Percentiles rank a stretch among this genome's conserved stretches.
phyloP scores from a whole-genome alignment of 768 basidiomycete species.

The Vararia minispora region DNA sequence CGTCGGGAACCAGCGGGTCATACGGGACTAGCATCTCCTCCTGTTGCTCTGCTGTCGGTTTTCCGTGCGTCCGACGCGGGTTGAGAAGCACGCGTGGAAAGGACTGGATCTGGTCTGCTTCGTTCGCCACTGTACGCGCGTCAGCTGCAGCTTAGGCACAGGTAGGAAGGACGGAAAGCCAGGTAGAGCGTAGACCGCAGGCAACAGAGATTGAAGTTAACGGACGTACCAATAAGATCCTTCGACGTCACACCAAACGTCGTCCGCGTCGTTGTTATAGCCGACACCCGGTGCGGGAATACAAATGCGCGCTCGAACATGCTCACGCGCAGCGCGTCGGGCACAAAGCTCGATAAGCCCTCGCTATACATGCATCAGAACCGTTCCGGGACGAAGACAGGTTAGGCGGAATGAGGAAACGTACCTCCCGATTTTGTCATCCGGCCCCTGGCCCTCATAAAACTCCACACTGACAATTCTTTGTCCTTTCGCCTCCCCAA shows the following conservation, averaged over 20 bases:
- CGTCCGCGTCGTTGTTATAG: constrained; percentile 67
- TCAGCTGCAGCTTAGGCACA: too few relatives aligned
- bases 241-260: constrained; percentile 83
- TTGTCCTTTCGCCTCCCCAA: constrained; percentile 50
- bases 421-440: constrained; percentile 66
- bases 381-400: too few relatives aligned
- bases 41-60: constrained; percentile 63
- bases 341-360: too few relatives aligned
- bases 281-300: constrained; percentile 56
- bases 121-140: constrained; percentile 53
- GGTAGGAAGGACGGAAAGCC: too few relatives aligned
- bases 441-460: constrained; percentile 63
- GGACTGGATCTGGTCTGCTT: constrained; percentile 60
- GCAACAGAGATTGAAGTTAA: neutral
- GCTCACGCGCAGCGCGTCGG: constrained; percentile 41
- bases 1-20: constrained; percentile 67
- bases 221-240: constrained; percentile 69
- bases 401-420: too few relatives aligned
- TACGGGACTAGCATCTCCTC: constrained; percentile 85
- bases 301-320: constrained; percentile 60
- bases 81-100: constrained; percentile 68
- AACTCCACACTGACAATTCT: constrained; percentile 77
- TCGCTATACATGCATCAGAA: too few relatives aligned
- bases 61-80: constrained; percentile 71
- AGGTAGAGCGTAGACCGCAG: too few relatives aligned